Evolutionary conservation across 345 rosid genomes (phyloP).

Genomic region (Citrus sp.): DNA sequence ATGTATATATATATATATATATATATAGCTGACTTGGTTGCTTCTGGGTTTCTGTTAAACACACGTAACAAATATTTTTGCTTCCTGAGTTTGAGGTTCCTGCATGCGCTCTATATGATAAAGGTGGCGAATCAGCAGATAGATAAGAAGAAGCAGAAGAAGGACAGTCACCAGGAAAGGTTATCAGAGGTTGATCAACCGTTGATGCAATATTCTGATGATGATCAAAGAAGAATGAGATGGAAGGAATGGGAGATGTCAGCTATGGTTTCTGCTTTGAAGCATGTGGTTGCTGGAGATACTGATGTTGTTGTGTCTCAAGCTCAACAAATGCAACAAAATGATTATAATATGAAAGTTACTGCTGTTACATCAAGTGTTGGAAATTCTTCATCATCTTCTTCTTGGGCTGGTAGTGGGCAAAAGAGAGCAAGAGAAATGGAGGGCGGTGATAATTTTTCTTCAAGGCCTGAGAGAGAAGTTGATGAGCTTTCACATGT

Average conservation of each 20-base stretch:
- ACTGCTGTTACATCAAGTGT: neutral
- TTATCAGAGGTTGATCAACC: neutral
- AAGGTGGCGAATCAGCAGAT: slow-evolving; percentile 39
- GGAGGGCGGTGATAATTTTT: slow-evolving; percentile 18
- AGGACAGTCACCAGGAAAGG: neutral
- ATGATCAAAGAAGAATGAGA: too few relatives aligned
- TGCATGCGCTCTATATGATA: neutral
- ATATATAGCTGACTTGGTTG: too few relatives aligned
- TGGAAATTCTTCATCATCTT: neutral
- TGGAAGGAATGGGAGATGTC: slow-evolving; percentile 50
- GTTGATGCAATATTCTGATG: too few relatives aligned
- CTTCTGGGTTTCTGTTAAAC: too few relatives aligned
- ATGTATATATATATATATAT: too few relatives aligned
- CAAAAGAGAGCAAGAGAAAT: slow-evolving; percentile 41
- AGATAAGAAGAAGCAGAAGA: neutral
- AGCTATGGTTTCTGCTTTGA: slow-evolving; percentile 67
- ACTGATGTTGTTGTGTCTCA: neutral
- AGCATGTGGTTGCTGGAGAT: slow-evolving; percentile 64
- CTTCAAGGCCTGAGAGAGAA: neutral
- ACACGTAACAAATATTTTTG: too few relatives aligned
- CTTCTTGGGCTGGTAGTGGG: slow-evolving; percentile 24
- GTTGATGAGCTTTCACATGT: slow-evolving; percentile 11
- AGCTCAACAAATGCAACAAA: neutral
- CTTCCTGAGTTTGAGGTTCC: too few relatives aligned
- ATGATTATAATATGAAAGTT: neutral